phyloP scores from a whole-genome alignment of 208 protist species.

The Blechomonas ayalai region DNA sequence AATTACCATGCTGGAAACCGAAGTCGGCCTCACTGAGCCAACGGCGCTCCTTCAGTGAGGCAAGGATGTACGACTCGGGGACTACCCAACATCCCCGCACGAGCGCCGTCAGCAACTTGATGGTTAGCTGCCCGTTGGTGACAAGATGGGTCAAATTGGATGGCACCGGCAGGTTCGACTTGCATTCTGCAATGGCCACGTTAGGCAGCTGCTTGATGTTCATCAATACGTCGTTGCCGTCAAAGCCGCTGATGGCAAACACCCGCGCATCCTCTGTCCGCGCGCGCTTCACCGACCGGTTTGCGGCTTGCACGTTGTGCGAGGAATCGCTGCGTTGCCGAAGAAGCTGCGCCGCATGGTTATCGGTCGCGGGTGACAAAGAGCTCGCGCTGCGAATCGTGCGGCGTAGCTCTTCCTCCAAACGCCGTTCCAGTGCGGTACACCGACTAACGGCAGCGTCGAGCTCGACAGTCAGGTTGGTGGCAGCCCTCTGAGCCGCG shows the following conservation, averaged over 20 bases:
- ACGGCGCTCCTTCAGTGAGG: conserved; percentile 32
- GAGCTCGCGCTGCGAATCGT: conserved; percentile 27
- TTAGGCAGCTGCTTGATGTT: conserved; percentile 65
- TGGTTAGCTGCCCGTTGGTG: conserved; percentile 79
- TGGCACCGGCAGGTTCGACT: conserved; percentile 74
- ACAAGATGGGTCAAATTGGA: conserved; percentile 83
- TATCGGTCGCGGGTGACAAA: conserved; percentile 2
- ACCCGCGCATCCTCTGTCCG: conserved; percentile 76
- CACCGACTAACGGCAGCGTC: conserved; percentile 43
- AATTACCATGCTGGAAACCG: conserved; percentile 79
- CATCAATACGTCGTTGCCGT: conserved; percentile 42
- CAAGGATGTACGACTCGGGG: conserved; percentile 59
- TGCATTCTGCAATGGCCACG: conserved; percentile 71
- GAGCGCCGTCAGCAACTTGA: conserved; percentile 81
- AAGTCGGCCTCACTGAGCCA: conserved; percentile 69
- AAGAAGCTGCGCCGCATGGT: conserved; percentile 8
- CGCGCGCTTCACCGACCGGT: conserved; percentile 33
- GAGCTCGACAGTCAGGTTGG: conserved; percentile 58
- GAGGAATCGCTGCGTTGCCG: conserved; percentile 7
- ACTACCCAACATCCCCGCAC: conserved; percentile 86
- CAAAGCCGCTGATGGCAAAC: conserved; percentile 82
- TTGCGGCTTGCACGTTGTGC: conserved; percentile 3
- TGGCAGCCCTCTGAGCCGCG: conserved; percentile 31
- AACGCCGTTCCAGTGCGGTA: conserved; percentile 51
- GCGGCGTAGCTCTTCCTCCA: conserved; percentile 58